A percentile compares a stretch with the other conserved stretches of the same genome.
These are phyloP conservation scores for Entomophthora muscae DNA, from an alignment of 371 early-diverging fungal genomes.

Conservation along the genomic window DNA sequence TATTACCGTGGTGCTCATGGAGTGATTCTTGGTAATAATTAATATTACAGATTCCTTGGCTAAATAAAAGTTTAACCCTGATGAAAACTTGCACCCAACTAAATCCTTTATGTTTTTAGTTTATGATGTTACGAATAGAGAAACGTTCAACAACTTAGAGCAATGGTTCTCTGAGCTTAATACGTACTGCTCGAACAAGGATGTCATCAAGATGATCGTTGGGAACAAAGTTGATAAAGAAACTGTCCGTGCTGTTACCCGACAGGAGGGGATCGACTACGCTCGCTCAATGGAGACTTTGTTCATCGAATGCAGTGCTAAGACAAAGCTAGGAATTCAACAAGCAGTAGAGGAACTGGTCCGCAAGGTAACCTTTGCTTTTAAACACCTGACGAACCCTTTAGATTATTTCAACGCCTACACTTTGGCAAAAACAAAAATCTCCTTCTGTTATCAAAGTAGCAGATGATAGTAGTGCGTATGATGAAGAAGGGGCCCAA, in stretches of 20 bases:
- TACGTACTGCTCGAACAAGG: constrained; percentile 68
- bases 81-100: too few species aligned
- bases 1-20: constrained; percentile 99
- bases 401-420: constrained; percentile 1
- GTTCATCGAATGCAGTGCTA: constrained; percentile 91
- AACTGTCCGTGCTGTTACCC: constrained; percentile 55
- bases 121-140: constrained; percentile 89
- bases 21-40: constrained; percentile 76
- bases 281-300: constrained; percentile 71
- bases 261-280: constrained; percentile 75
- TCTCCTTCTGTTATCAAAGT: neutral
- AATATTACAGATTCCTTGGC: too few species aligned
- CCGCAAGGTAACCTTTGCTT: constrained; percentile 30
- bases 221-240: constrained; percentile 96
- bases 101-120: too few species aligned
- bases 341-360: constrained; percentile 84
- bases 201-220: constrained; percentile 89
- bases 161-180: constrained; percentile 89
- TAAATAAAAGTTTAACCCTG: too few species aligned
- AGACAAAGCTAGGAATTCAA: constrained; percentile 69
- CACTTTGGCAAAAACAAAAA: constrained; percentile 4
- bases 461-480: constrained; percentile 11
- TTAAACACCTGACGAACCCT: constrained; percentile 8
- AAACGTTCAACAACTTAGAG: constrained; percentile 79
- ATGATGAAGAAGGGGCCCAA: neutral